Evolutionary conservation across 805 yeast species (phyloP), one percentile per base, ranked within the genome.

Genomic region (Naumovozyma baii): DNA sequence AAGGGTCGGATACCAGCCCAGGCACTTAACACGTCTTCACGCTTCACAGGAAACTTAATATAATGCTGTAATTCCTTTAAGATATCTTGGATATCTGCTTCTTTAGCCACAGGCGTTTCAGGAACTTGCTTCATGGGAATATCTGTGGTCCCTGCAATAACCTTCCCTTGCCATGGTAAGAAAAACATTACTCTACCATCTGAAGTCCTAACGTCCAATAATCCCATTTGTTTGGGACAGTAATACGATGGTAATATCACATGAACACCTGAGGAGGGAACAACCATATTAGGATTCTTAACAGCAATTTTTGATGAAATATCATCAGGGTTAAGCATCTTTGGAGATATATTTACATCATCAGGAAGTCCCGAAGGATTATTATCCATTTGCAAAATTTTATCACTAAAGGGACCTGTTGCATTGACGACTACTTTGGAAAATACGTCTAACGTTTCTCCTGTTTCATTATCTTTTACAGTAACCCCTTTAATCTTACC

Each of bases 1-100:
- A 88, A 75, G 10, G 97, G 97, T 63, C 97, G 76, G 55, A 88
- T 84, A 64, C 97, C 97, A 38, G 94, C 80, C 97, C 97, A 88
- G 35, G 96, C 95, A 56, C 92, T 82, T 50, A 83, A 70, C 32
- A 88, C 96, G 58, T 90, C 96, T 46, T 79, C 85, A 66, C 95
- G 76, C 58, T 82, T 74, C 35, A 88, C 94, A 34, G 86, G 86
- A 71, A 88, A 80, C 55, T 80, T 84, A 52, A 88, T 76, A 66
- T 88, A 90, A 64, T 83, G 85, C 67, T 84, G 94, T 61, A 88
- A 72, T 64, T 88, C 96, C 51, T 74, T 73, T 61, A 88, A 71
- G 45, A 88, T 84, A 61, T 86, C 95, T 54, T 80, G 78, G 49
- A 88, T 86, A 55, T 88, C 96, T 46, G 78, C 82, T 63, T 88